Percentiles rank a stretch among this genome's conserved stretches.
These are phyloP conservation scores for Penicillium chermesinum DNA, from an alignment of 495 filamentous ascomycete genomes.

Conservation along the genomic window DNA sequence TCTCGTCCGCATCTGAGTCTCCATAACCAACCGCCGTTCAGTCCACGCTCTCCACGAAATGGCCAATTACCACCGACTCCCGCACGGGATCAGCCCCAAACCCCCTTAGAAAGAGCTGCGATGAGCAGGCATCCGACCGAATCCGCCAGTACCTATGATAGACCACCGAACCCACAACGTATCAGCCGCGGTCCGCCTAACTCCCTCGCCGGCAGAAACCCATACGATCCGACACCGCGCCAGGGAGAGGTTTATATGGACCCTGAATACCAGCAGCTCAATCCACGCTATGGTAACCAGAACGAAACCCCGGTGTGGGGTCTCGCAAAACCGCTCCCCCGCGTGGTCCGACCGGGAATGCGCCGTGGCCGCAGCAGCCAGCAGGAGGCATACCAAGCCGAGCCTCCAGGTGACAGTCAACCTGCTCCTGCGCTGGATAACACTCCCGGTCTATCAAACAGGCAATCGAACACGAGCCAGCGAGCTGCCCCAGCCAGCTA, in stretches of 20 bases:
- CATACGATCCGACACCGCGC: background rate
- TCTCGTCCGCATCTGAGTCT: background rate
- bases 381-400: constrained; percentile 4
- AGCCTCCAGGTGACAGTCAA: constrained; percentile 2
- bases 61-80: background rate
- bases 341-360: constrained; percentile 27
- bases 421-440: constrained; percentile 8
- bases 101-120: background rate
- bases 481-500: constrained; percentile 2
- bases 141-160: constrained; percentile 9
- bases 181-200: constrained; percentile 5
- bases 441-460: constrained; percentile 2
- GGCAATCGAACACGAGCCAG: background rate
- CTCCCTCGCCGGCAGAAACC: constrained; percentile 7
- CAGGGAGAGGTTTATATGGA: constrained; percentile 14
- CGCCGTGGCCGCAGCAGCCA: constrained; percentile 6
- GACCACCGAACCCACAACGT: background rate
- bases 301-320: constrained; percentile 23
- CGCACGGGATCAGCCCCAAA: background rate
- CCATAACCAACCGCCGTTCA: background rate
- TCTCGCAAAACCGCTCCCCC: constrained; percentile 26
- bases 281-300: constrained; percentile 20
- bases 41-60: background rate
- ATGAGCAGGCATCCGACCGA: constrained; percentile 9
- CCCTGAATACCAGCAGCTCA: constrained; percentile 16